phyloP scores from a whole-genome alignment of 345 rosid species.

The Eucalyptus coolabah region DNA sequence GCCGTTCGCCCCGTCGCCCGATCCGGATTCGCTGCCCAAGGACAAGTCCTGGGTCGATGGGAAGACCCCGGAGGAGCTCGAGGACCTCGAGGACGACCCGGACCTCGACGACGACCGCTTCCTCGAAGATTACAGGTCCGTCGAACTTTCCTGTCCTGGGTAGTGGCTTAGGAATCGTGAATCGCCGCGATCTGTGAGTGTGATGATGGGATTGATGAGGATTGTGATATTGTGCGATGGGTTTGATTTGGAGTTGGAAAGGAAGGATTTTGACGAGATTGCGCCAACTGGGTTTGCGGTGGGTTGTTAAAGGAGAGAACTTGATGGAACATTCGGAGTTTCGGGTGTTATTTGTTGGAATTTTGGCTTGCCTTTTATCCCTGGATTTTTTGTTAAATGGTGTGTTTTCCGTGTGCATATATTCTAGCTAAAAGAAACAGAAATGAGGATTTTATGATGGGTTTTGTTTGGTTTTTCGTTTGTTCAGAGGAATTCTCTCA shows the following conservation, averaged over 20 bases:
- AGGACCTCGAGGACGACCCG: conserved; percentile 65
- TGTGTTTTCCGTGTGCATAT: neutral
- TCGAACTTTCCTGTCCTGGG: neutral
- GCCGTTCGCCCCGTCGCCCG: conserved; percentile 58
- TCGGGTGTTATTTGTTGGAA: neutral
- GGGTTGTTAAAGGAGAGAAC: neutral
- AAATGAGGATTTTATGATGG: neutral
- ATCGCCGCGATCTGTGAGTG: neutral
- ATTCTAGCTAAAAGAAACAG: neutral
- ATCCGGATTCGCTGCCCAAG: conserved; percentile 56
- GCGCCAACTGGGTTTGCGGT: neutral
- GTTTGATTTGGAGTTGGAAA: neutral
- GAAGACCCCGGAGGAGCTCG: conserved; percentile 79
- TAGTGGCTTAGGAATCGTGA: neutral
- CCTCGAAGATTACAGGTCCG: conserved; percentile 81
- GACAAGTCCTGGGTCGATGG: conserved; percentile 66
- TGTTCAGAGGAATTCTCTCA: neutral
- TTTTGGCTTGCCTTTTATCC: neutral
- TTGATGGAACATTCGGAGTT: neutral
- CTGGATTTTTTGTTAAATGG: neutral
- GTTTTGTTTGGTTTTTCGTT: neutral
- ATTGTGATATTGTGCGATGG: neutral
- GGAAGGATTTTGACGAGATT: neutral
- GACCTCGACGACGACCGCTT: conserved; percentile 82
- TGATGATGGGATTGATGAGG: neutral